Conservation (phyloP, 495 filamentous ascomycete genomes). For the Daldinia caldariorum region DNA sequence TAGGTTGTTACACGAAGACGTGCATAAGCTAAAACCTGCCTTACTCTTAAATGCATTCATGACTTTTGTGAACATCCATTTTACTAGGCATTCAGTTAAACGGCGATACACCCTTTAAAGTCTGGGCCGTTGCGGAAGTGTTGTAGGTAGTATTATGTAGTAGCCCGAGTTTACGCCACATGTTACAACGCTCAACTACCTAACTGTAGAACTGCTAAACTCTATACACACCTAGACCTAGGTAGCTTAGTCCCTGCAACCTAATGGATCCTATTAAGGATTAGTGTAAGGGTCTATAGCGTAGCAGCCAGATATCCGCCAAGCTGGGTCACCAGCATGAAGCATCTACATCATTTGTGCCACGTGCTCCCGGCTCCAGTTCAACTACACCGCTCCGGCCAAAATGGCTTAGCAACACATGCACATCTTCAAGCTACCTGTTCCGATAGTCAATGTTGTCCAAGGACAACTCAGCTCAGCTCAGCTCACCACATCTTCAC, state of each 20-base stretch:
- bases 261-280: not conserved
- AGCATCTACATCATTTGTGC: constrained; percentile 4
- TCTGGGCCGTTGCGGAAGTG: not conserved
- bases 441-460: not conserved
- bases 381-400: not conserved
- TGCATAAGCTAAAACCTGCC: not conserved
- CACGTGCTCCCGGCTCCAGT: not conserved
- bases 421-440: not conserved
- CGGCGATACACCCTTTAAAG: not conserved
- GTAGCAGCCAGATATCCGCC: no score
- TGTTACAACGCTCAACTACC: not conserved
- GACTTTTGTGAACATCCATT: no score
- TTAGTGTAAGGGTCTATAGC: no score
- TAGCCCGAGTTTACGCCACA: not conserved
- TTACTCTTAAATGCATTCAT: constrained; percentile 3
- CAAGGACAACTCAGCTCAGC: not conserved
- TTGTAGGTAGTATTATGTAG: no score
- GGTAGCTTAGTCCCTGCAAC: not conserved
- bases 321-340: not conserved
- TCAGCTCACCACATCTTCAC: not conserved
- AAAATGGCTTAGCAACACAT: not conserved
- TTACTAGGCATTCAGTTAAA: no score
- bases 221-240: no score
- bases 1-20: not conserved
- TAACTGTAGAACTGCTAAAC: no score